Conservation (phyloP, 495 filamentous ascomycete genomes). For the Talaromyces borbonicus region DNA sequence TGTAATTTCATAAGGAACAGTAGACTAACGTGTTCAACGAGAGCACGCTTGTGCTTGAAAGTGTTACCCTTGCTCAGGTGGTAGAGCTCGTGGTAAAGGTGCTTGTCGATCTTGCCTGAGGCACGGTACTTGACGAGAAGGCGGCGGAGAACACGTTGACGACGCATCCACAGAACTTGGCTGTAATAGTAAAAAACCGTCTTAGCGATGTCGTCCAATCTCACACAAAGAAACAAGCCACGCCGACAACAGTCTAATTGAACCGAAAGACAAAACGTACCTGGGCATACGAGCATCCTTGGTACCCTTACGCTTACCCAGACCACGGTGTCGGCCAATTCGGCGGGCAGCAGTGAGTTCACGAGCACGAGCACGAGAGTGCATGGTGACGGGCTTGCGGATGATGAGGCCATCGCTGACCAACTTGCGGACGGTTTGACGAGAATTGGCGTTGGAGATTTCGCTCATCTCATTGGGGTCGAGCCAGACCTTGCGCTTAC, state of each 20-base stretch:
- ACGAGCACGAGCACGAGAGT: slow-evolving; percentile 91
- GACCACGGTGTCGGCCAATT: slow-evolving; percentile 91
- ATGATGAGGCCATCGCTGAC: slow-evolving; percentile 99
- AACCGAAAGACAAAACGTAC: no score
- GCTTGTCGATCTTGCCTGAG: slow-evolving; percentile 99
- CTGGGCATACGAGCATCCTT: slow-evolving; percentile 98
- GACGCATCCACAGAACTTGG: slow-evolving; percentile 98
- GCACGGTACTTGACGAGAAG: slow-evolving; percentile 99
- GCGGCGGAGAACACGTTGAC: slow-evolving; percentile 96
- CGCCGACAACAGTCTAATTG: no score
- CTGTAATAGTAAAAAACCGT: slow-evolving; percentile 39
- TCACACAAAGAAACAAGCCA: neutral
- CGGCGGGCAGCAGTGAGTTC: slow-evolving; percentile 82
- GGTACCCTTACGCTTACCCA: slow-evolving; percentile 99
- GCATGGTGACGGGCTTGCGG: slow-evolving; percentile 98
- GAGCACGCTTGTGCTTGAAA: slow-evolving; percentile 99
- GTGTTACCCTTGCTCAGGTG: slow-evolving; percentile 99
- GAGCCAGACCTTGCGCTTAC: slow-evolving; percentile 99
- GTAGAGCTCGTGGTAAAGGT: slow-evolving; percentile 99
- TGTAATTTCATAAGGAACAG: slow-evolving; percentile 1
- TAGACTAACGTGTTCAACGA: slow-evolving; percentile 95
- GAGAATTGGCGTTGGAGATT: slow-evolving; percentile 99
- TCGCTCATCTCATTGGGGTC: slow-evolving; percentile 99
- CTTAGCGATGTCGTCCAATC: slow-evolving; percentile 3
- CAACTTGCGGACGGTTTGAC: slow-evolving; percentile 99